Conservation (phyloP, 495 filamentous ascomycete genomes). For the Thozetella sp. region DNA sequence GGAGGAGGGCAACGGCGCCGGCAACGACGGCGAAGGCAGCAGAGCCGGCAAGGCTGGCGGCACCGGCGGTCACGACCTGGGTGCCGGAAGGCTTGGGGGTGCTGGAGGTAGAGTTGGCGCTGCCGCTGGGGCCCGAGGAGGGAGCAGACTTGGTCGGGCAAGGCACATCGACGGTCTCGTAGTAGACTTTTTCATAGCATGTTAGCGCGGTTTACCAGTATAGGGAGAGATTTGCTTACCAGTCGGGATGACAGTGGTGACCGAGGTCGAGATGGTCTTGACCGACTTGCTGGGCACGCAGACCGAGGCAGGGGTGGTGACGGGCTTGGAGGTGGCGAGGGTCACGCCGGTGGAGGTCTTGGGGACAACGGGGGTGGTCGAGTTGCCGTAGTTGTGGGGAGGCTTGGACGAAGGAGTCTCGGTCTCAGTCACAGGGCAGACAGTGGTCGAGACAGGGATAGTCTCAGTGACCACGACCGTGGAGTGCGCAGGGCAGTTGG, state of each 20-base stretch:
- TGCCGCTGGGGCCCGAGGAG: conserved; percentile 25
- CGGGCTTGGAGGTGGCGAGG: conserved; percentile 15
- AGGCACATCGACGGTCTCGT: conserved; percentile 46
- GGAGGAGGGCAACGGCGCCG: conserved; percentile 51
- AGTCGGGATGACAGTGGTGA: conserved; percentile 52
- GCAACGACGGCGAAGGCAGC: conserved; percentile 48
- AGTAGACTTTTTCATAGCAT: conserved; percentile 14
- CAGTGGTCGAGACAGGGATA: conserved; percentile 29
- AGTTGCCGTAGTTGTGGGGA: conserved; percentile 15
- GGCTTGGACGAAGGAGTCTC: conserved; percentile 15
- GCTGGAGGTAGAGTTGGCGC: conserved; percentile 26
- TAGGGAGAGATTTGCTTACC: no score
- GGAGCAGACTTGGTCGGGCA: conserved; percentile 32
- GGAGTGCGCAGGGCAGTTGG: conserved; percentile 60
- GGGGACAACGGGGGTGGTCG: conserved; percentile 10
- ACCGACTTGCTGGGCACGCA: conserved; percentile 33
- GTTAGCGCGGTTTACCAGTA: not conserved
- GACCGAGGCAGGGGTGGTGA: conserved; percentile 24
- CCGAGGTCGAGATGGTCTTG: conserved; percentile 39
- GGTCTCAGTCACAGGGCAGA: conserved; percentile 25
- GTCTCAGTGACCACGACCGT: conserved; percentile 31
- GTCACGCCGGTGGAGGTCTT: conserved; percentile 29
- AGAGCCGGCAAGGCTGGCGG: conserved; percentile 43
- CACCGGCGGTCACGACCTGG: conserved; percentile 44
- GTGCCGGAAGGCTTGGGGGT: conserved; percentile 29